Percentiles rank a stretch among this genome's conserved stretches.
Evolutionary conservation across 257 asterid genomes (phyloP).

Genomic region (Verbena officinalis): DNA sequence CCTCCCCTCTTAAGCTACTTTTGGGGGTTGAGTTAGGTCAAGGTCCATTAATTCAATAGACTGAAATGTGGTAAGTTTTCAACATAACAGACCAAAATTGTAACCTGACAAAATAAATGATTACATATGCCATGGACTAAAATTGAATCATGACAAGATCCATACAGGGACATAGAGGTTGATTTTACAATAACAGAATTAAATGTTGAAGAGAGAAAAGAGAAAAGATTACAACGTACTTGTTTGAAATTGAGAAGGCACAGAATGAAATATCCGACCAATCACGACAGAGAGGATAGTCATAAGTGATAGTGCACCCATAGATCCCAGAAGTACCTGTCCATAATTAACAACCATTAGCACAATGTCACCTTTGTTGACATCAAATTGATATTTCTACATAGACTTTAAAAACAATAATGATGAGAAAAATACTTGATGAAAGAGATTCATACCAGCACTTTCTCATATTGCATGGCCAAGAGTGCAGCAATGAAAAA

Average conservation of each 20-base stretch:
- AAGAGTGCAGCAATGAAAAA: constrained; percentile 80
- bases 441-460: constrained; percentile 53
- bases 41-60: no score
- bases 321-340: constrained; percentile 96
- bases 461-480: constrained; percentile 75
- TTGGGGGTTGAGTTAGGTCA: no score
- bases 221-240: constrained; percentile 78
- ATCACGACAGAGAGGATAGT: constrained; percentile 82
- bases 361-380: not conserved
- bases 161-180: no score
- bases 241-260: constrained; percentile 97
- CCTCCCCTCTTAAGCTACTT: no score
- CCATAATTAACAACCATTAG: constrained; percentile 30
- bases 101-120: no score
- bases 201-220: no score
- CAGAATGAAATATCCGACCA: constrained; percentile 86
- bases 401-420: not conserved
- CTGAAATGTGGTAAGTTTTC: no score
- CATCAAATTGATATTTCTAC: not conserved
- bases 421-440: not conserved
- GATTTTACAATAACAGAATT: no score
- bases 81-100: no score
- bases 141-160: no score
- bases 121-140: no score
- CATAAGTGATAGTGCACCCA: constrained; percentile 97